Percentiles rank a stretch among this genome's conserved stretches.
Conservation (phyloP, 306 rosid species). For the Acacia acuminata region DNA sequence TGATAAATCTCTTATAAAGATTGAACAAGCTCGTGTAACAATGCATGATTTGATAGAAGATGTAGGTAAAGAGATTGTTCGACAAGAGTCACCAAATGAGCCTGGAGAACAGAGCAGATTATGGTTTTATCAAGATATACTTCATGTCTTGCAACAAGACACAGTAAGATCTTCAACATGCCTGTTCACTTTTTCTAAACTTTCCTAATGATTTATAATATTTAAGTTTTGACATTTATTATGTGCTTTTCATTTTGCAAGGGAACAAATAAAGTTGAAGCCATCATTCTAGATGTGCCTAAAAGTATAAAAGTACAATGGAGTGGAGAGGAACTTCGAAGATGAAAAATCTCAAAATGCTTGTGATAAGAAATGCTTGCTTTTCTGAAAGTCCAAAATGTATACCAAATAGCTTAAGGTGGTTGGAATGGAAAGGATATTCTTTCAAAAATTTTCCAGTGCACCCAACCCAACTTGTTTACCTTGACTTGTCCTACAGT, state of each 20-base stretch:
- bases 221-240: too few relatives aligned
- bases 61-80: neutral
- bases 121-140: neutral
- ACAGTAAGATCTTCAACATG: neutral
- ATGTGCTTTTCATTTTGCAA: too few relatives aligned
- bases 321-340: neutral
- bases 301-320: too few relatives aligned
- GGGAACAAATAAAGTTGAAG: too few relatives aligned
- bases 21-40: neutral
- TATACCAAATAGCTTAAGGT: neutral
- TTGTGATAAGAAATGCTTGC: neutral
- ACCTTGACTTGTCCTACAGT: neutral
- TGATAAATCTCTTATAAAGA: neutral
- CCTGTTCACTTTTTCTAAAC: too few relatives aligned
- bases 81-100: neutral
- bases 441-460: neutral
- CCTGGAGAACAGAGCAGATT: neutral
- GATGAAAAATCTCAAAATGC: neutral
- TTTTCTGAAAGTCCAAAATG: neutral
- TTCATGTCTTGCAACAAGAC: neutral
- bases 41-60: neutral
- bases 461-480: neutral
- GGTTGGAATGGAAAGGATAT: neutral
- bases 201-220: too few relatives aligned
- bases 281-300: too few relatives aligned